These are phyloP conservation scores for Fistulinella cinereoalba DNA, from an alignment of 1,284 basidiomycete genomes.

Conservation along the genomic window DNA sequence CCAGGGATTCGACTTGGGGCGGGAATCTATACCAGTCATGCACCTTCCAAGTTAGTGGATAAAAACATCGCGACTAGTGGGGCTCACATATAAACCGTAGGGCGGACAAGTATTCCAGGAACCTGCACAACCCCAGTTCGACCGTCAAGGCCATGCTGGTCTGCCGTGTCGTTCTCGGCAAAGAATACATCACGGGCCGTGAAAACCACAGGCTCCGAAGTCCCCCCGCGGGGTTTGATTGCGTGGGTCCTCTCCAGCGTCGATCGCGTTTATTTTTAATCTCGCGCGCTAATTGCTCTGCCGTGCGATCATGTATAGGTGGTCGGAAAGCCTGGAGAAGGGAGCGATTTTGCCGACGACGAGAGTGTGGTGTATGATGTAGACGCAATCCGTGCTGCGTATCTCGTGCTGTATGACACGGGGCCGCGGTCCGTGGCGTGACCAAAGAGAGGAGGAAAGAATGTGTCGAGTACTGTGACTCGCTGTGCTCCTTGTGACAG, in stretches of 20 bases:
- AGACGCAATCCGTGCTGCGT: conserved; percentile 27
- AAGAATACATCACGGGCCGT: neutral
- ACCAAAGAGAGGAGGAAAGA: too few relatives aligned
- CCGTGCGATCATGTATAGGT: conserved; percentile 11
- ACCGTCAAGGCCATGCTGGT: conserved; percentile 23
- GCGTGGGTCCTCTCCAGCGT: conserved; percentile 12
- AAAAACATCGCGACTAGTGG: neutral
- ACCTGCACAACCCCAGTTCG: conserved; percentile 10
- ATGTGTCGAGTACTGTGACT: too few relatives aligned
- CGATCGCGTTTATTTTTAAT: too few relatives aligned
- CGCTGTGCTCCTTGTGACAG: too few relatives aligned
- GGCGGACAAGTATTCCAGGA: conserved; percentile 18
- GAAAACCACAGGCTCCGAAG: conserved; percentile 15
- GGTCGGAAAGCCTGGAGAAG: conserved; percentile 9
- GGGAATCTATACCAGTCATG: conserved; percentile 23
- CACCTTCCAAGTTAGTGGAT: conserved; percentile 31
- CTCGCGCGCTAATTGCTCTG: too few relatives aligned
- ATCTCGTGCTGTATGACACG: conserved; percentile 25
- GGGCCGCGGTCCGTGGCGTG: too few relatives aligned
- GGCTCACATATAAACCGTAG: conserved; percentile 11
- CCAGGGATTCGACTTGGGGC: conserved; percentile 25
- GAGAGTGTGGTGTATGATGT: conserved; percentile 27
- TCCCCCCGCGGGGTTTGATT: conserved; percentile 21
- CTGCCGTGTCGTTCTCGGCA: conserved; percentile 26
- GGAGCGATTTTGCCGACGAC: conserved; percentile 17